These are phyloP conservation scores for Cladosporium sp. DNA, from an alignment of 2,329 filamentous ascomycete species.

Conservation along the genomic window DNA sequence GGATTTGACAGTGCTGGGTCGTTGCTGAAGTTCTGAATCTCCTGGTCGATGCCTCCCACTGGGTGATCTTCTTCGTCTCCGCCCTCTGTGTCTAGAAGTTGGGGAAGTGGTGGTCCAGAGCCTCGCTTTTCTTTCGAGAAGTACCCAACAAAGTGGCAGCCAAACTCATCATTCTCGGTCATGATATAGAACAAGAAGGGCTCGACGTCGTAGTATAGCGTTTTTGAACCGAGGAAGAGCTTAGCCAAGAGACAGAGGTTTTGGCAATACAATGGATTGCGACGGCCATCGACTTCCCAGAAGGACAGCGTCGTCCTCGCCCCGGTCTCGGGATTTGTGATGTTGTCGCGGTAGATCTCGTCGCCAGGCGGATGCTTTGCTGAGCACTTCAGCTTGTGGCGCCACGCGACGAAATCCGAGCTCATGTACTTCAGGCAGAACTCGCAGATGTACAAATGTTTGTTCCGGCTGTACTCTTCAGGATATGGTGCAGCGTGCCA, in stretches of 20 bases:
- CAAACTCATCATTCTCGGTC: conserved; percentile 86
- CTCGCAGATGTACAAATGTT: conserved; percentile 97
- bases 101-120: conserved; percentile 65
- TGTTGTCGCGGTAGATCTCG: conserved; percentile 91
- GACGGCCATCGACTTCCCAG: conserved; percentile 95
- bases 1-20: conserved; percentile 37
- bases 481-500: conserved; percentile 99
- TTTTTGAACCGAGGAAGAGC: conserved; percentile 97
- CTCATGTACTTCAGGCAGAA: conserved; percentile 99
- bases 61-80: conserved; percentile 27
- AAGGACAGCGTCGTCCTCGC: conserved; percentile 60
- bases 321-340: conserved; percentile 54
- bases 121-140: conserved; percentile 95
- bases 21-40: conserved; percentile 21
- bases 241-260: conserved; percentile 96
- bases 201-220: conserved; percentile 95
- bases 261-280: conserved; percentile 97
- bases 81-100: conserved; percentile 41
- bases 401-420: conserved; percentile 96
- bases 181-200: conserved; percentile 97
- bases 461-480: conserved; percentile 95
- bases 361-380: conserved; percentile 96
- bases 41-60: conserved; percentile 26
- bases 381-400: conserved; percentile 91
- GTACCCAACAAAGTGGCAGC: conserved; percentile 97